Base-by-base conservation (phyloP, 2,329 filamentous ascomycete genomes). In the Hypoxylon sp. region DNA sequence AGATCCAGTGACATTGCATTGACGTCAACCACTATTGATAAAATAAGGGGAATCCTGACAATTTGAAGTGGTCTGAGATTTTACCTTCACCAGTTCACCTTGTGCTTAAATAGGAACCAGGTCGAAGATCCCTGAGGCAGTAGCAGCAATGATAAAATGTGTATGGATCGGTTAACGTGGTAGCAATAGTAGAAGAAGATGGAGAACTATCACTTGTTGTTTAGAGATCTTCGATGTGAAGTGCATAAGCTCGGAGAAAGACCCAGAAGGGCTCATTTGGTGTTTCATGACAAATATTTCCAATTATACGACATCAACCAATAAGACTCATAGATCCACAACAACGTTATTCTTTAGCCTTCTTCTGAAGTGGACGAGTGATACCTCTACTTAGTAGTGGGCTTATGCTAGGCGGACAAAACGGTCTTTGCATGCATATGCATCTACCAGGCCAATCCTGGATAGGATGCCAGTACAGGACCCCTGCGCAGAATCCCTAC, bases 281-380 rank as follows among this genome's bases (percentile, higher is more conserved):
- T 25, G 41, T 36, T 57, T 57, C 19, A 21, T 58, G 23, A 38
- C 13, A 49, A 49, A 49, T 58, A 21, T n/a, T n/a, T 25, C 28
- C 11, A 9, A 17, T 48, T 32, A 55, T 53, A 19, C 21, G 19
- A 11, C 21, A 19, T 38, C 17, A 10, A 41, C 21, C 50, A 28
- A 53, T 53, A 9, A 14, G 28, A 28, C 19, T 2, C 7, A 11
- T 13, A 25, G 3, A 11, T 7, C 38, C 23, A 3, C 23, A 56
- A 17, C n/a, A 38, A 21, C 14, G 14, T 41, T 19, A 36, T 36
- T 14, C 13, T n/a, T 13, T 14, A 36, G 34, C 34, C 34, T 36
- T 36, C 13, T n/a, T 36, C 6, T 36, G 34, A 36, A 36, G 34
- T 36, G 34, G 13, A 14, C 4, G 14, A 14, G 13, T n/a, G 13